phyloP scores from a whole-genome alignment of 2,329 filamentous ascomycete species.

The Neophaeococcomyces aloes region DNA sequence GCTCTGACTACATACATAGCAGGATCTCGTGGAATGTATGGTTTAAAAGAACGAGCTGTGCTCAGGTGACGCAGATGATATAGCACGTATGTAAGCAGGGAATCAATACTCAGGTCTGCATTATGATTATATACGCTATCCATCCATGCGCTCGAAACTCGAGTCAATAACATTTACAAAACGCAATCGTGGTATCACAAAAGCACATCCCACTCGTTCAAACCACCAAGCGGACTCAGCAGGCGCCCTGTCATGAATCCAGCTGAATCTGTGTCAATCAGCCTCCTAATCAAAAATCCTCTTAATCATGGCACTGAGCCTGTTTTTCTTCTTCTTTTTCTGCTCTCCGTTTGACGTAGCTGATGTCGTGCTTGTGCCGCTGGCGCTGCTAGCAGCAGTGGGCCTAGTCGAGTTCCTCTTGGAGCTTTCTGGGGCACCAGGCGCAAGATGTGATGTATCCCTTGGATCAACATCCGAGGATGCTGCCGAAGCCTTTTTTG shows the following conservation, averaged over 20 bases:
- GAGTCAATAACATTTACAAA: not conserved
- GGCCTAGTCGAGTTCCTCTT: too few relatives aligned
- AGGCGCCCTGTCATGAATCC: not conserved
- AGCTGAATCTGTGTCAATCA: not conserved
- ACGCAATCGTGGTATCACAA: slow-evolving; percentile 1
- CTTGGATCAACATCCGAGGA: slow-evolving; percentile 8
- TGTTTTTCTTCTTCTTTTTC: slow-evolving; percentile 58
- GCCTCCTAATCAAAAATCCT: slow-evolving; percentile 39
- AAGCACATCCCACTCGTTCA: not conserved
- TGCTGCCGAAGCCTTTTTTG: slow-evolving; percentile 11
- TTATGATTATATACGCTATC: slow-evolving; percentile 2
- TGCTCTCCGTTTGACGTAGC: slow-evolving; percentile 25
- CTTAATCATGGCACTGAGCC: slow-evolving; percentile 54
- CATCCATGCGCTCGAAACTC: not conserved
- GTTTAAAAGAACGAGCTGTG: too few relatives aligned
- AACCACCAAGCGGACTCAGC: not conserved
- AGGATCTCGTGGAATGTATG: too few relatives aligned
- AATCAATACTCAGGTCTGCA: too few relatives aligned
- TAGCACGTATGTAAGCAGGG: too few relatives aligned
- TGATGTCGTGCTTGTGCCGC: slow-evolving; percentile 14
- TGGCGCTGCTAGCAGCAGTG: slow-evolving; percentile 23
- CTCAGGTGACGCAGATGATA: too few relatives aligned
- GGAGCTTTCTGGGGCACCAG: too few relatives aligned
- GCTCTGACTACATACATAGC: too few relatives aligned
- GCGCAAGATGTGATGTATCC: too few relatives aligned